A percentile compares a stretch with the other conserved stretches of the same genome.
Evolutionary conservation across 2,329 filamentous ascomycete species (phyloP).

Genomic region (Nannizziopsis arthrosporioides): DNA sequence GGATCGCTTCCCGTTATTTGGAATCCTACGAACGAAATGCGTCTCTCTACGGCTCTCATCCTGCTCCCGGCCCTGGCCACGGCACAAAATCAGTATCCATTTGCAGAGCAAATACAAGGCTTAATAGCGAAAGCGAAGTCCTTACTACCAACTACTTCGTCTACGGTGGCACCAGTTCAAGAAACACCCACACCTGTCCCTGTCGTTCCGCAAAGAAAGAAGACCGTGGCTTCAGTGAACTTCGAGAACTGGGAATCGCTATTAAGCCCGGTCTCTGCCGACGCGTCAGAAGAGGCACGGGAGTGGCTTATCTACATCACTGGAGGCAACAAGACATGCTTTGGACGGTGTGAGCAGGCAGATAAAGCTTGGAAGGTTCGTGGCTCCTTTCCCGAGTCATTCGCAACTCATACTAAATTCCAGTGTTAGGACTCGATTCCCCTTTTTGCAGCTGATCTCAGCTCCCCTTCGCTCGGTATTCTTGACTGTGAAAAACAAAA

Average conservation of each 20-base stretch:
- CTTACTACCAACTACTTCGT: slow-evolving; percentile 41
- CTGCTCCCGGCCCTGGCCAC: slow-evolving; percentile 61
- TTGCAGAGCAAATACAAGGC: slow-evolving; percentile 34
- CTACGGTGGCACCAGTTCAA: slow-evolving; percentile 27
- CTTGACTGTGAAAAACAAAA: slow-evolving; percentile 49
- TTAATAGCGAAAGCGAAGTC: slow-evolving; percentile 44
- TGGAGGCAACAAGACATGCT: slow-evolving; percentile 55
- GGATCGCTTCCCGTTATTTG: neutral
- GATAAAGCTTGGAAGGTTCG: slow-evolving; percentile 43
- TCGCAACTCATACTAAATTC: neutral
- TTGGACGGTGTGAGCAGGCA: slow-evolving; percentile 44
- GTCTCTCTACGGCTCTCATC: slow-evolving; percentile 38
- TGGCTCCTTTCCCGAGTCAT: slow-evolving; percentile 3
- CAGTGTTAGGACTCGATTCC: slow-evolving; percentile 40
- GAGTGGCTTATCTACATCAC: slow-evolving; percentile 52
- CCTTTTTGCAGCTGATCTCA: slow-evolving; percentile 43
- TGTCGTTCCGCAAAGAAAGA: slow-evolving; percentile 40
- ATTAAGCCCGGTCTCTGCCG: slow-evolving; percentile 35
- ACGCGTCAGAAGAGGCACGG: slow-evolving; percentile 27
- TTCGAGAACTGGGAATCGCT: slow-evolving; percentile 47
- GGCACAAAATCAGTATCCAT: slow-evolving; percentile 48
- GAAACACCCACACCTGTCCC: slow-evolving; percentile 30
- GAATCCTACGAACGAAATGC: slow-evolving; percentile 11
- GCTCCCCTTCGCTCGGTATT: slow-evolving; percentile 45
- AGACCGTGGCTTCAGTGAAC: slow-evolving; percentile 43